Evolutionary conservation across 2,329 filamentous ascomycete genomes (phyloP).

Genomic region (Penicillium aurantiogriseum): DNA sequence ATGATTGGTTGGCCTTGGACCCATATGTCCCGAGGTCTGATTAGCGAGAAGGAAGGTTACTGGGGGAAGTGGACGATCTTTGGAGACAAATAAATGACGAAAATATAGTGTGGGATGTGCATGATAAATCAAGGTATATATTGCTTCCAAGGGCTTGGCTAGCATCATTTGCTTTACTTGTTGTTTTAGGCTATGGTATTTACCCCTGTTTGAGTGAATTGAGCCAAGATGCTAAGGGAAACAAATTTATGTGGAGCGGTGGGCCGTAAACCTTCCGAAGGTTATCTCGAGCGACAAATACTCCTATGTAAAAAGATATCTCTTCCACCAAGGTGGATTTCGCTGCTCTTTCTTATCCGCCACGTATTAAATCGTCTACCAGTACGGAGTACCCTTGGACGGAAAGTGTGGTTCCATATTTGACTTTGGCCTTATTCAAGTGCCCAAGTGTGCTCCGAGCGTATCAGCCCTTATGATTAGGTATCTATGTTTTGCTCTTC

Average conservation of each 20-base stretch:
- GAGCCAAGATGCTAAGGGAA: not conserved
- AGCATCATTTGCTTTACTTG: not conserved
- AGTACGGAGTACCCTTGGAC: not conserved
- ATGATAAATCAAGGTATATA: not conserved
- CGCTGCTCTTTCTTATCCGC: not conserved
- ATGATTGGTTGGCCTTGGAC: not conserved
- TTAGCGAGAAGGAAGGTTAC: not conserved
- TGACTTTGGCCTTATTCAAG: not conserved
- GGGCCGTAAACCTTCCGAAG: constrained; percentile 8
- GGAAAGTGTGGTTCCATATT: not conserved
- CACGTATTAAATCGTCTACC: not conserved
- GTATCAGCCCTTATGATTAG: not conserved
- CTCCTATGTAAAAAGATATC: constrained; percentile 22
- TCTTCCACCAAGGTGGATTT: not conserved
- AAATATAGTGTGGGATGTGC: not conserved
- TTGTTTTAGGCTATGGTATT: not conserved
- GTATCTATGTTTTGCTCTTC: not conserved
- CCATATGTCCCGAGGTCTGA: not conserved
- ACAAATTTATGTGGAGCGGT: constrained; percentile 18
- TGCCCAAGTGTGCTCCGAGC: not conserved
- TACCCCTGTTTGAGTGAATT: constrained; percentile 2
- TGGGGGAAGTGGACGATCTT: constrained; percentile 8
- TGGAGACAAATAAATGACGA: not conserved
- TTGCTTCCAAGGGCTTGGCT: not conserved
- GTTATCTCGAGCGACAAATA: constrained; percentile 20